Evolutionary conservation across 192 early-diverging fungal species (phyloP), one percentile per base, ranked within the genome.

Genomic region (Irineochytrium annulatum): DNA sequence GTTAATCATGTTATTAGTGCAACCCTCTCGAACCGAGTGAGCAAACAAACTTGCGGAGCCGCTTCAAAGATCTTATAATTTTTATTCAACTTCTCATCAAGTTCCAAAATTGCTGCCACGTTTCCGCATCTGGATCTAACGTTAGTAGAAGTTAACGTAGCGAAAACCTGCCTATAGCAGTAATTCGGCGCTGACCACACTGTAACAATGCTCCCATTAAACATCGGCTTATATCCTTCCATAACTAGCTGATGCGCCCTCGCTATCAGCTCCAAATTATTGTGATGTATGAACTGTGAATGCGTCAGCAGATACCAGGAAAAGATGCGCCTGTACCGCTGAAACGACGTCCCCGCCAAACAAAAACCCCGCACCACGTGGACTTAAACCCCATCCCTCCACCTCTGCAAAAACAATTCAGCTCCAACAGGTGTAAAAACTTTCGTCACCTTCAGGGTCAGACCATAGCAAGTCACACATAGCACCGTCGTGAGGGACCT

Each of bases 171-270:
- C 81, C 94, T 79, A 63, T 99, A 99, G 69, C 96, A 99, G 72
- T 99, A 99, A 79, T 99, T 99, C 60, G 97, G 97, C 8, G 97
- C 97, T 4, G 88, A 91, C 97, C 97, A 99, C 0, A 99, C 96
- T 3, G 96, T 99, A 24, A 97, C 96, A 45, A 94, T 89, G 0
- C 85, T 91, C 28, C 91, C 86, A 43, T 97, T 89, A 71, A 99
- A 99, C 92, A 97, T 95, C 24, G 86, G 70, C 74, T 97, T 97
- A 68, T 91, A 98, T 4, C 83, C 95, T 74, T 98, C 95, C 92
- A 94, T 94, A 4, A 98, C 95, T 57, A 98, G 76, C 71, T 96
- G 93, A 83, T 96, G 95, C 3, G 95, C 83, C n/a, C 83, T 57
- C 1, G 81, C 83, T 52, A 85, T 85, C 43, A 85, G 58, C 30